A percentile compares a stretch with the other conserved stretches of the same genome.
Conservation (phyloP, 2,329 filamentous ascomycete species). For the Scopulariopsis brevicaulis region DNA sequence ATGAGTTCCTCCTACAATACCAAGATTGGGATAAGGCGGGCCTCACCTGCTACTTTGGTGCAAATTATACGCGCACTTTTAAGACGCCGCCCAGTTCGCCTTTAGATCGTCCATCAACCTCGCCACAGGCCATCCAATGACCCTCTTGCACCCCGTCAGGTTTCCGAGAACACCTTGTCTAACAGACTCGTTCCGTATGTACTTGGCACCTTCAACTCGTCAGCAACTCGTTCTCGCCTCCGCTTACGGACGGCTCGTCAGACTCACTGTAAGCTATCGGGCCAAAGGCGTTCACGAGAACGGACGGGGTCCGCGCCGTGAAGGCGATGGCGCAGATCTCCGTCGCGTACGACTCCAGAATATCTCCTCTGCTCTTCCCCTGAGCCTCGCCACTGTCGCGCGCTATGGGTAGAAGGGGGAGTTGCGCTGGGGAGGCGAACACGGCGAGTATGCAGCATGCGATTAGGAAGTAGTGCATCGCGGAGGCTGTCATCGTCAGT, state of each 20-base stretch:
- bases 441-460: slow-evolving; percentile 18
- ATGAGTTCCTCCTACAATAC: too few relatives aligned
- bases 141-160: neutral
- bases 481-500: slow-evolving; percentile 19
- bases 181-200: neutral
- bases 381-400: neutral
- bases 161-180: neutral
- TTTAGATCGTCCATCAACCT: neutral
- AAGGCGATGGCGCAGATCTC: slow-evolving; percentile 32
- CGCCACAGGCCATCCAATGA: neutral
- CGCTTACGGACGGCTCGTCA: neutral
- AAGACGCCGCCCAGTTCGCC: neutral
- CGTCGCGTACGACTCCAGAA: slow-evolving; percentile 21
- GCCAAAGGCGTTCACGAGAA: slow-evolving; percentile 35
- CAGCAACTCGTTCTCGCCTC: slow-evolving; percentile 19
- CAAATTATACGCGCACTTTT: too few relatives aligned
- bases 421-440: slow-evolving; percentile 6
- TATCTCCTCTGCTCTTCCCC: slow-evolving; percentile 9
- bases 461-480: slow-evolving; percentile 29
- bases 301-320: slow-evolving; percentile 26
- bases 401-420: neutral
- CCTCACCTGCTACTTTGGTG: too few relatives aligned
- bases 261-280: slow-evolving; percentile 32
- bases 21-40: too few relatives aligned
- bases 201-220: neutral